Evolutionary conservation across 78 protist species (phyloP).

Genomic region (Dictyostelium purpureum): DNA sequence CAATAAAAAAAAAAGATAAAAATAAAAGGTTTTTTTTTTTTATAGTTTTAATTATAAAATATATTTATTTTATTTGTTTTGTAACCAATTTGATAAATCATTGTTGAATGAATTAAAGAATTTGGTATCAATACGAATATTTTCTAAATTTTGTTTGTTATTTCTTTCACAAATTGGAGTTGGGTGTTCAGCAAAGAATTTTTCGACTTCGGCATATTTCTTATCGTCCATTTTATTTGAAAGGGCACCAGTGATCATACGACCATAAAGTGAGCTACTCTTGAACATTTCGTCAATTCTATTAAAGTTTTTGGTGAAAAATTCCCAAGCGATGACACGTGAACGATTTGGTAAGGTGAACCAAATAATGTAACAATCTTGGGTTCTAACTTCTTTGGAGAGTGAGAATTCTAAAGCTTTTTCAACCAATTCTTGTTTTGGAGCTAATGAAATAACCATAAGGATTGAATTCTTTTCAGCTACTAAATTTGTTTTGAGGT

Average conservation of each 20-base stretch:
- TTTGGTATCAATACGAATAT: conserved; percentile 2
- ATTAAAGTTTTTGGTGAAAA: conserved; percentile 1
- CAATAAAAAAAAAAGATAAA: neutral
- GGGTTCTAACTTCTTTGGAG: conserved; percentile 4
- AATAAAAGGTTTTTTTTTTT: neutral
- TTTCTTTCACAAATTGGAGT: conserved; percentile 31
- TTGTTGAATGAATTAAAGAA: conserved; percentile 1
- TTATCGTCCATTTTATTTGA: neutral
- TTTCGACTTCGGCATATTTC: neutral
- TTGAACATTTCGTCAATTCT: neutral
- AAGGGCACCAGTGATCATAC: neutral
- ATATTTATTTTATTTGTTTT: neutral
- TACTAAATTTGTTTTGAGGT: neutral
- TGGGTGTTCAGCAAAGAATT: neutral
- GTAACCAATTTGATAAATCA: neutral
- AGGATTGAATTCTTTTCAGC: conserved; percentile 22
- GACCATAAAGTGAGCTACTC: neutral
- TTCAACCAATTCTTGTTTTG: neutral
- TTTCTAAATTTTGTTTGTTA: conserved; percentile 44
- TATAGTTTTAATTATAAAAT: neutral
- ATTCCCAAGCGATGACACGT: neutral
- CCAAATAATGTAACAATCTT: conserved; percentile 60
- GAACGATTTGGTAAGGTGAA: neutral
- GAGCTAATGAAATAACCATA: neutral
- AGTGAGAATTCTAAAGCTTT: conserved; percentile 41